Conservation (phyloP, 768 basidiomycete species). For the Trametes sanguinea region DNA sequence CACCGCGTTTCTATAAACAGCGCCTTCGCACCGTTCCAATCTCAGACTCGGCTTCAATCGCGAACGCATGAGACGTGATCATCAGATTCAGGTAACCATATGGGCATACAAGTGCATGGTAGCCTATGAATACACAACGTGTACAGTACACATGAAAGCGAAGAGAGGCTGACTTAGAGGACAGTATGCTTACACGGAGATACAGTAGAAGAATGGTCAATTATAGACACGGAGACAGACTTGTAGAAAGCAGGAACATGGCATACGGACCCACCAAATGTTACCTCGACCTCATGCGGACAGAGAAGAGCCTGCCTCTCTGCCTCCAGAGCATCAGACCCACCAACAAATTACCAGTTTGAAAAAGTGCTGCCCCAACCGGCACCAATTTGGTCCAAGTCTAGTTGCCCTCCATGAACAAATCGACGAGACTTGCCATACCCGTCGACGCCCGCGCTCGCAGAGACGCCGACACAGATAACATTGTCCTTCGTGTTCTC, state of each 20-base stretch:
- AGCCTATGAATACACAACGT: background rate
- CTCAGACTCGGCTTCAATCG: background rate
- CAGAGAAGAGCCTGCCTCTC: conserved; percentile 16
- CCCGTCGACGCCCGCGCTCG: conserved; percentile 19
- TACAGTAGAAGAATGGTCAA: too few species aligned
- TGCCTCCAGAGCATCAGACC: background rate
- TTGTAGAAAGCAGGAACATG: background rate
- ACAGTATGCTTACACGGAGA: too few species aligned
- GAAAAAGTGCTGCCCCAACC: conserved; percentile 2
- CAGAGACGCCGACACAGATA: conserved; percentile 20
- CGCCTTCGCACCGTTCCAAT: background rate
- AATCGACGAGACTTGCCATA: conserved; percentile 22
- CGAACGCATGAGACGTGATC: background rate
- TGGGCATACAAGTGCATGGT: background rate
- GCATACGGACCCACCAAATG: background rate
- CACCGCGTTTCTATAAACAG: conserved; percentile 3
- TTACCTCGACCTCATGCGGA: background rate
- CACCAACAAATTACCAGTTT: background rate
- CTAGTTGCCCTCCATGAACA: conserved; percentile 17
- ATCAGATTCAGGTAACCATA: background rate
- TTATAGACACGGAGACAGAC: background rate
- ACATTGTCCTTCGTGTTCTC: conserved; percentile 15
- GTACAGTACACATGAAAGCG: background rate
- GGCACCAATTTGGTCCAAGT: conserved; percentile 19
- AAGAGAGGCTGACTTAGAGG: too few species aligned